Evolutionary conservation across 352 stramenopile species (phyloP).

Genomic region (Phytopythium vexans): DNA sequence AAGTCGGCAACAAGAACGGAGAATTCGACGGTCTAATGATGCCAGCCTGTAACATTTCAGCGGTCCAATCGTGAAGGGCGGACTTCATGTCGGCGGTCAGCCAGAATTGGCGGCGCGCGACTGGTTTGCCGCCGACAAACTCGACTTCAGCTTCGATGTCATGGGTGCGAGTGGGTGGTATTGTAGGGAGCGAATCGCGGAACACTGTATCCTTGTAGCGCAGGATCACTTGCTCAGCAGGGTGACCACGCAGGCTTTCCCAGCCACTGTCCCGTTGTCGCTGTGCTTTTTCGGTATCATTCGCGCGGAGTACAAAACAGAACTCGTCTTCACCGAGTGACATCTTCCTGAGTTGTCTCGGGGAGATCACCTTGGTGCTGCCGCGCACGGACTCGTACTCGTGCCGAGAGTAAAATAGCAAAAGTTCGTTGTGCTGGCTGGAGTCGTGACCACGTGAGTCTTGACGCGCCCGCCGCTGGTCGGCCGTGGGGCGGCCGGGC

Average conservation of each 20-base stretch:
- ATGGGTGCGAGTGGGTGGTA: constrained; percentile 6
- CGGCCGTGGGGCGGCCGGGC: too few species aligned
- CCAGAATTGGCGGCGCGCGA: constrained; percentile 12
- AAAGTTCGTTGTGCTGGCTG: neutral
- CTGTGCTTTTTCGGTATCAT: constrained; percentile 10
- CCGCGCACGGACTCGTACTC: neutral
- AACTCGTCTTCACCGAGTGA: neutral
- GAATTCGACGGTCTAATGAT: constrained; percentile 16
- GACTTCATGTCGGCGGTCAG: constrained; percentile 10
- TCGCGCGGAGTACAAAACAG: constrained; percentile 1
- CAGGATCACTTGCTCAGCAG: constrained; percentile 1
- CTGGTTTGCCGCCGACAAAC: too few species aligned
- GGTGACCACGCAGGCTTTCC: constrained; percentile 1
- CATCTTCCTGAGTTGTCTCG: neutral
- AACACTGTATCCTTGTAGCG: constrained; percentile 9
- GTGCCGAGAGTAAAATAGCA: constrained; percentile 1
- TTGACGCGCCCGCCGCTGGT: neutral
- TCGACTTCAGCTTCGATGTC: constrained; percentile 2
- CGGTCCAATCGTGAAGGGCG: constrained; percentile 1
- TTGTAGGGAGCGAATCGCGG: constrained; percentile 3
- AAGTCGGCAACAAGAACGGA: constrained; percentile 16
- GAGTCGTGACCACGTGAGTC: neutral
- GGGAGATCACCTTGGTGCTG: neutral
- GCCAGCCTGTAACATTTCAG: constrained; percentile 4
- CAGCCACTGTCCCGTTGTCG: constrained; percentile 9